These are phyloP conservation scores for Trypanosoma rangeli DNA, from an alignment of 208 protist species.

Conservation along the genomic window DNA sequence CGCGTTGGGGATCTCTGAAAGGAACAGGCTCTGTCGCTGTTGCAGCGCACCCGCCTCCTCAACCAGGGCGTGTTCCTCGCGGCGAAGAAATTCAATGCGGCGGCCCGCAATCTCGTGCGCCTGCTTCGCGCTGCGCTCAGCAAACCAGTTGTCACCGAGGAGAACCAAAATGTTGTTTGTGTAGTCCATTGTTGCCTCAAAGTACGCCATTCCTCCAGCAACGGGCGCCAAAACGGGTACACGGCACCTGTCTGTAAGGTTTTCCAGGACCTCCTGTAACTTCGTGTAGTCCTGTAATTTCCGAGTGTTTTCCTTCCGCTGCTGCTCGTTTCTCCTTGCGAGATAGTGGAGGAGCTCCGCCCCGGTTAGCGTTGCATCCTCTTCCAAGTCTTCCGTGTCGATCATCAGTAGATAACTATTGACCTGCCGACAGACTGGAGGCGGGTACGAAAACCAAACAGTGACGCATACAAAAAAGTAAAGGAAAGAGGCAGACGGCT, in stretches of 20 bases:
- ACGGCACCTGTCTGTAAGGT: slow-evolving; percentile 54
- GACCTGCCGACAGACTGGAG: background rate
- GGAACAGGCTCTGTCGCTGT: slow-evolving; percentile 57
- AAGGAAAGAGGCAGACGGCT: slow-evolving; percentile 3
- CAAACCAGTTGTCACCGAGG: slow-evolving; percentile 90
- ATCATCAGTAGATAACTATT: background rate
- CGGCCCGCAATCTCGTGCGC: slow-evolving; percentile 63
- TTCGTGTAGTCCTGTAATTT: slow-evolving; percentile 52
- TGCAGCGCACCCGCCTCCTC: slow-evolving; percentile 58
- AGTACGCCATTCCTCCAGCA: slow-evolving; percentile 78
- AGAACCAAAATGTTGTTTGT: slow-evolving; percentile 88
- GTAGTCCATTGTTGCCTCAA: slow-evolving; percentile 64
- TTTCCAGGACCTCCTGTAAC: slow-evolving; percentile 50
- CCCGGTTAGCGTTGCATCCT: slow-evolving; percentile 59
- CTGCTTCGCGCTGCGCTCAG: slow-evolving; percentile 81
- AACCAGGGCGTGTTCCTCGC: slow-evolving; percentile 61
- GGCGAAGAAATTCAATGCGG: slow-evolving; percentile 66
- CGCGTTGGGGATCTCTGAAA: slow-evolving; percentile 64
- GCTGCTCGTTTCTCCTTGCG: slow-evolving; percentile 46
- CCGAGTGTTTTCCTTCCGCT: slow-evolving; percentile 27
- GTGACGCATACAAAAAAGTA: background rate
- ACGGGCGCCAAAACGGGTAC: slow-evolving; percentile 74
- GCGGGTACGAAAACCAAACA: background rate
- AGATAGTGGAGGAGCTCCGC: slow-evolving; percentile 75
- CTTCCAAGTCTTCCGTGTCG: slow-evolving; percentile 27